These are phyloP conservation scores for Eremothecium sinecaudum DNA, from an alignment of 1,139 yeast genomes.

Conservation along the genomic window DNA sequence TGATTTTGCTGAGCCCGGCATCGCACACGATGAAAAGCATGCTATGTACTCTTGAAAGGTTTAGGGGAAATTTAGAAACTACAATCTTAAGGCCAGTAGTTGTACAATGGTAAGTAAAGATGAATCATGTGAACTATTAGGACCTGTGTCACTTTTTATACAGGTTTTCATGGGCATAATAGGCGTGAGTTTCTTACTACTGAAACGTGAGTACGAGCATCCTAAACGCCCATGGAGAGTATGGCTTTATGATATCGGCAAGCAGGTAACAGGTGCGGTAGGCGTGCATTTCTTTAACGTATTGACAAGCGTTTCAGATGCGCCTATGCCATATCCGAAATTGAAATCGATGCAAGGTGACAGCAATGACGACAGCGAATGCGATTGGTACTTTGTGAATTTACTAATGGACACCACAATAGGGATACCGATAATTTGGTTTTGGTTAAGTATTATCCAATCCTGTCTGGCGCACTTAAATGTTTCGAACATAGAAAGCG, in stretches of 20 bases:
- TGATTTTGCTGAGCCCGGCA: too few species aligned
- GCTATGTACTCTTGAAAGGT: too few species aligned
- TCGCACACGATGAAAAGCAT: too few species aligned
- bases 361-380: constrained; percentile 43
- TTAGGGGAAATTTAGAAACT: too few species aligned
- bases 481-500: constrained; percentile 61
- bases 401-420: constrained; percentile 84
- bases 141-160: constrained; percentile 59
- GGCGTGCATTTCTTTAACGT: constrained; percentile 77
- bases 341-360: constrained; percentile 1
- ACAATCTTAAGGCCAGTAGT: too few species aligned
- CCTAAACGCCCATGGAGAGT: constrained; percentile 84
- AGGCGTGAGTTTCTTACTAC: constrained; percentile 62
- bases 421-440: constrained; percentile 82
- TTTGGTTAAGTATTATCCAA: constrained; percentile 38
- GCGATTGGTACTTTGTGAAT: constrained; percentile 88
- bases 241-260: constrained; percentile 84
- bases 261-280: constrained; percentile 79
- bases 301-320: constrained; percentile 54
- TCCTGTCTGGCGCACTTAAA: constrained; percentile 40
- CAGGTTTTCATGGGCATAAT: constrained; percentile 63
- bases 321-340: constrained; percentile 10
- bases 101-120: constrained; percentile 13
- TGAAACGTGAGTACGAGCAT: constrained; percentile 67
- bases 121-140: constrained; percentile 50